Evolutionary conservation across 257 asterid species (phyloP).

Genomic region (Coffea canephora): DNA sequence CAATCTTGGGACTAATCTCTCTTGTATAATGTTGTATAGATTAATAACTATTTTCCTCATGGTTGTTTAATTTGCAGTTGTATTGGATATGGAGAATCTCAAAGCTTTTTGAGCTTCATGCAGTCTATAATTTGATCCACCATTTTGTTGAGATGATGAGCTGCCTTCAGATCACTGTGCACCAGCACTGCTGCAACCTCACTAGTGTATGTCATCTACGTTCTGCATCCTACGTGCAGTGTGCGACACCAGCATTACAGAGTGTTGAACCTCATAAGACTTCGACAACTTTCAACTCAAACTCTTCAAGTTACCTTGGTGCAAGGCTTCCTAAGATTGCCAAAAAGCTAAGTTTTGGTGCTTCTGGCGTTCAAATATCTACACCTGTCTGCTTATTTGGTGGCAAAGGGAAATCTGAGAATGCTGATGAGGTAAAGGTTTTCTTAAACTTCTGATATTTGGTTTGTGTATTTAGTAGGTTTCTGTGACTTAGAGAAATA

Average conservation of each 20-base stretch:
- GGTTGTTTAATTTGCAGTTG: not conserved
- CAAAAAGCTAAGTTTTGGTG: slow-evolving; percentile 27
- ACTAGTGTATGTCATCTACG: slow-evolving; percentile 4
- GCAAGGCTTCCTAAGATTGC: slow-evolving; percentile 25
- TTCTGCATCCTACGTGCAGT: slow-evolving; percentile 14
- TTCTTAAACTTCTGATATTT: slow-evolving; percentile 2
- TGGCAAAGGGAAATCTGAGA: slow-evolving; percentile 50
- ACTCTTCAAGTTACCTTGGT: slow-evolving; percentile 33
- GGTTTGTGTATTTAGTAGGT: not conserved
- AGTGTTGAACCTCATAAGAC: slow-evolving; percentile 17
- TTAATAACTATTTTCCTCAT: not conserved
- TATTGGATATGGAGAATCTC: not conserved
- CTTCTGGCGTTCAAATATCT: slow-evolving; percentile 25
- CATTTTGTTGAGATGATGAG: slow-evolving; percentile 35
- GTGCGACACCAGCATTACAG: not conserved
- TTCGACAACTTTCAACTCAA: slow-evolving; percentile 9
- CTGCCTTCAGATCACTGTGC: slow-evolving; percentile 33
- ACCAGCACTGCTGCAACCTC: slow-evolving; percentile 25
- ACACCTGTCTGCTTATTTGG: slow-evolving; percentile 55
- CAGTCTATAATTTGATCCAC: slow-evolving; percentile 32
- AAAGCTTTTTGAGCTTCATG: slow-evolving; percentile 18
- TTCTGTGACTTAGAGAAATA: not conserved
- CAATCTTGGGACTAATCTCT: not conserved
- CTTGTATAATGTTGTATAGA: not conserved
- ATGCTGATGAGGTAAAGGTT: slow-evolving; percentile 51